Evolutionary conservation across 805 yeast genomes (phyloP), one percentile per base, ranked within the genome.

Genomic region (Hagleromyces aurorensis): DNA sequence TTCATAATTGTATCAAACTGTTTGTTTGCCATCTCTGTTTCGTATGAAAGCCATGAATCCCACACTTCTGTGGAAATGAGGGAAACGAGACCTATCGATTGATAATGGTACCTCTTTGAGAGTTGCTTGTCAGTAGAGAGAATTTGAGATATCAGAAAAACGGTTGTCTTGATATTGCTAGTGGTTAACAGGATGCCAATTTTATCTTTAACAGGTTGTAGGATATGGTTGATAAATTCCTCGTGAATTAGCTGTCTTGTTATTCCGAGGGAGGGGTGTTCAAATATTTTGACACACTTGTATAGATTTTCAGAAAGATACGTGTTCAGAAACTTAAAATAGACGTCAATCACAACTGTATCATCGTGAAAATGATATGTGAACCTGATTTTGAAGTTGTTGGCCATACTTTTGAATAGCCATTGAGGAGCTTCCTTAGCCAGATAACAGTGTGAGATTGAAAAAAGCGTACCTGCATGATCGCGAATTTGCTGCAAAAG

Each of bases 321-420:
- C 20, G 61, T 62, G 39, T 69, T 67, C n/a, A 65, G 52, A 36
- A 63, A 74, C 13, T 55, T 56, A 36, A 70, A 62, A 18, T 74
- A 71, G 57, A 71, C 62, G 43, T 74, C 78, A 13, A 45, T 26
- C 62, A 67, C 31, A 6, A 43, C 46, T 59, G 68, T 21, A n/a
- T 58, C 34, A 4, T 57, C 49, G 32, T 65, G 63, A 52, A 74
- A 74, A 45, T 74, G 80, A 48, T 65, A 75, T 21, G 68, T 59
- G 46, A 74, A 75, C 29, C 78, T 60, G 5, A 61, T 46, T 10
- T 55, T 48, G 37, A 72, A 63, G 21, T 70, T 70, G 16, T 61
- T 53, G 1, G 75, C 50, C 6, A 73, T 45, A 0, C 60, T 42
- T 19, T 64, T 66, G 13, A 72, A 52, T 1, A 70, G 75, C 75